Evolutionary conservation across 2,329 filamentous ascomycete species (phyloP).

Genomic region (Arthroderma uncinatum): DNA sequence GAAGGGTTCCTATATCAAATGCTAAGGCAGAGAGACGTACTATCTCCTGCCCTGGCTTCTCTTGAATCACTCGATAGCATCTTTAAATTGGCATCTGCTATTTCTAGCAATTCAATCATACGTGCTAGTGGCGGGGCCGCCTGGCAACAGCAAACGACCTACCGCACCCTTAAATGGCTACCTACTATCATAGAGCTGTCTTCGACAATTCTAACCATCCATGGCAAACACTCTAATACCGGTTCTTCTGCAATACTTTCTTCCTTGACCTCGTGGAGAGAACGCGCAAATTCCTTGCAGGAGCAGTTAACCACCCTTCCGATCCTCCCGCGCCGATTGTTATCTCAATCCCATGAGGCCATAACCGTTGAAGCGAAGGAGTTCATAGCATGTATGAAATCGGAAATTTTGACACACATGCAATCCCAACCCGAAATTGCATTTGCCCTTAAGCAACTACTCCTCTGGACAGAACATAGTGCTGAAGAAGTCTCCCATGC

Average conservation of each 20-base stretch:
- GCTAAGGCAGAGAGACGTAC: conserved; percentile 29
- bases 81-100: conserved; percentile 24
- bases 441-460: conserved; percentile 56
- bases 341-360: conserved; percentile 22
- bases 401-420: conserved; percentile 37
- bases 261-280: conserved; percentile 42
- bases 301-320: conserved; percentile 35
- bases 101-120: conserved; percentile 23
- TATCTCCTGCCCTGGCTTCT: conserved; percentile 25
- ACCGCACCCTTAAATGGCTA: conserved; percentile 47
- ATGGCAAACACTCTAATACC: conserved; percentile 51
- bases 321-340: conserved; percentile 43
- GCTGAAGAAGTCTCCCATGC: conserved; percentile 10
- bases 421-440: conserved; percentile 46
- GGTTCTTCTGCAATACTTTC: conserved; percentile 39
- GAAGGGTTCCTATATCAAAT: conserved; percentile 62
- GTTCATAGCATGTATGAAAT: conserved; percentile 23
- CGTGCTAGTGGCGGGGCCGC: conserved; percentile 15
- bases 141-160: conserved; percentile 17
- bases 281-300: conserved; percentile 38
- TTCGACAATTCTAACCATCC: conserved; percentile 51
- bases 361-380: conserved; percentile 21
- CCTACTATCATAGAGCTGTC: conserved; percentile 55
- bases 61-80: conserved; percentile 24
- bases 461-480: conserved; percentile 48